Evolutionary conservation across 139 green algal genomes (phyloP), one percentile per base, ranked within the genome.

Genomic region (Picochlorum sp.): DNA sequence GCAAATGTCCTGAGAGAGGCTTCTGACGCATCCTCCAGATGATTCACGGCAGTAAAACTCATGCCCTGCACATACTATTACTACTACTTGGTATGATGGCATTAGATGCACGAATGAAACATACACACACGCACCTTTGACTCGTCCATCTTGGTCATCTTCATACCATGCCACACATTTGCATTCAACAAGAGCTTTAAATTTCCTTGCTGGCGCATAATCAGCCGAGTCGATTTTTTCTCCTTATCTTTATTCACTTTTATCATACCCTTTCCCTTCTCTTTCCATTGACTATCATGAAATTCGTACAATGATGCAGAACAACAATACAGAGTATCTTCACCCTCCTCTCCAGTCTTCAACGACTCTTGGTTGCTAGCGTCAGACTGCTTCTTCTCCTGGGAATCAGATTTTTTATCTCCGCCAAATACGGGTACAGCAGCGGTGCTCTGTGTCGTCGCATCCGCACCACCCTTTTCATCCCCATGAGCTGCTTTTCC

Each of bases 151-250:
- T 61, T 74, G 2, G 77, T 84, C 30, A 87, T 51, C 49, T 81
- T 78, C 68, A 97, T 95, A 54, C 69, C 77, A 8, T 59, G 15
- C 66, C 80, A 95, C 8, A 97, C 67, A 30, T 82, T 85, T 6
- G 91, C 91, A 59, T 97, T 97, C 5, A 97, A 75, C 62, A 97
- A 76, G 56, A 97, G 81, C 16, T 84, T 74, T 45, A 91, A 78
- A 74, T 91, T 95, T 47, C 85, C 91, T 14, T 74, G 68, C 59
- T 92, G 77, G 24, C 91, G 77, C 91, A 97, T 97, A n/a, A 97
- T 78, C 51, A 97, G 61, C 45, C 91, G 77, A 16, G 76, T 83
- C 56, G 74, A 81, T 45, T 59, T 58, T 57, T 23, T 44, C 56
- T 28, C 6, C 50, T 21, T 23, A 45, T 26, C 60, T 7, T 84